Conservation (phyloP, 805 yeast genomes). For the Candida sphagnicola region DNA sequence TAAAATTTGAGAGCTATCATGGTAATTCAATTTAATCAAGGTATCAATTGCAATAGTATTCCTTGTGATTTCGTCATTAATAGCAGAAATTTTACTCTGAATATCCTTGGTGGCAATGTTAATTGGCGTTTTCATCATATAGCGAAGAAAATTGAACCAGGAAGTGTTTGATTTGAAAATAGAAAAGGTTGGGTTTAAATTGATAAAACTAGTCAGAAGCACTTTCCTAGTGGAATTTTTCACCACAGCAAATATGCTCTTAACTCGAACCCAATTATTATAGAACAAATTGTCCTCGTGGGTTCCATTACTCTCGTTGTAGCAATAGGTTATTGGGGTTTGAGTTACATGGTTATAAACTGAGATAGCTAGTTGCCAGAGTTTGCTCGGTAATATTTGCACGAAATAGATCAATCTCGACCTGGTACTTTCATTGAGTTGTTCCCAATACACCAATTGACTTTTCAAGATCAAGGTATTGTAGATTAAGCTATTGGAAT, state of each 20-base stretch:
- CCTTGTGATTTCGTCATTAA: slow-evolving; percentile 19
- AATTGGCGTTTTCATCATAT: slow-evolving; percentile 15
- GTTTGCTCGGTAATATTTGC: slow-evolving; percentile 30
- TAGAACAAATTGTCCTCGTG: slow-evolving; percentile 14
- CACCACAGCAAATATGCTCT: slow-evolving; percentile 6
- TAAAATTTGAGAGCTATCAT: slow-evolving; percentile 6
- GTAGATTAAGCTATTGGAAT: slow-evolving; percentile 31
- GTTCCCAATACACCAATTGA: slow-evolving; percentile 34
- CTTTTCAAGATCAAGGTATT: slow-evolving; percentile 29
- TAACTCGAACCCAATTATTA: slow-evolving; percentile 6
- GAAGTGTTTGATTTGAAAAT: slow-evolving; percentile 9
- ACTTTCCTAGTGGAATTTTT: slow-evolving; percentile 6
- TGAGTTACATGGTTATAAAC: slow-evolving; percentile 3
- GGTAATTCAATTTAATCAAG: slow-evolving; percentile 16
- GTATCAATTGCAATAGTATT: slow-evolving; percentile 21
- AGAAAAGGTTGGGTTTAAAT: slow-evolving; percentile 13
- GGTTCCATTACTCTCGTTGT: not conserved
- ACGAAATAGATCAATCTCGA: slow-evolving; percentile 28
- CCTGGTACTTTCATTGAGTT: slow-evolving; percentile 19
- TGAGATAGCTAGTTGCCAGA: slow-evolving; percentile 13
- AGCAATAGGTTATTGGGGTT: not conserved
- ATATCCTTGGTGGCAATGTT: slow-evolving; percentile 24
- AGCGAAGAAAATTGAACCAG: slow-evolving; percentile 5
- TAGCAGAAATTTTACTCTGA: slow-evolving; percentile 14
- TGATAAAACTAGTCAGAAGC: slow-evolving; percentile 8